Evolutionary conservation across 768 basidiomycete genomes (phyloP).

Genomic region (Baorangia bicolor): DNA sequence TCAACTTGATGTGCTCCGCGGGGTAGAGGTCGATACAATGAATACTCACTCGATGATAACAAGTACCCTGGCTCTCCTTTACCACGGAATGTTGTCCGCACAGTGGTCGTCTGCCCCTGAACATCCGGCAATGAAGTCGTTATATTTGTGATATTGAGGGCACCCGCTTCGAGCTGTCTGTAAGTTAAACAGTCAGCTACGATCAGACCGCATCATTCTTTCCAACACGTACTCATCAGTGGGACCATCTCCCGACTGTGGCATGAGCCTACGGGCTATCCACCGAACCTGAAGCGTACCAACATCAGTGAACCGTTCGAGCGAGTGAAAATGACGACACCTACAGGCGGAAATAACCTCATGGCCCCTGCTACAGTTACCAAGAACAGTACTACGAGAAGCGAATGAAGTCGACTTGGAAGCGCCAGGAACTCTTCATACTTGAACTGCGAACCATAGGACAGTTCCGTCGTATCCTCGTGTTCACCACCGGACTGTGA

Average conservation of each 20-base stretch:
- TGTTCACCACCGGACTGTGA: slow-evolving; percentile 16
- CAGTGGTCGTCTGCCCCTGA: slow-evolving; percentile 38
- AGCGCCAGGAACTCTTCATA: slow-evolving; percentile 71
- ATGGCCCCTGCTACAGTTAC: slow-evolving; percentile 25
- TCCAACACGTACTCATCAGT: slow-evolving; percentile 49
- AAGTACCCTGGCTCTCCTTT: slow-evolving; percentile 78
- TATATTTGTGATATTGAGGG: slow-evolving; percentile 63
- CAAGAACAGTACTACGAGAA: slow-evolving; percentile 39
- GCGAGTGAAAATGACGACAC: slow-evolving; percentile 11
- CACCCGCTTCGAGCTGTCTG: slow-evolving; percentile 62
- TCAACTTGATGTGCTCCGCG: not conserved
- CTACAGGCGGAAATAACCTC: slow-evolving; percentile 37
- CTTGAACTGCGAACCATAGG: slow-evolving; percentile 70
- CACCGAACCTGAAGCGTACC: slow-evolving; percentile 43
- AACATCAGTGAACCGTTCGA: not conserved
- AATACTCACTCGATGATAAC: slow-evolving; percentile 8
- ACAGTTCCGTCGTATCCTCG: slow-evolving; percentile 16
- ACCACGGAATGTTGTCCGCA: slow-evolving; percentile 61
- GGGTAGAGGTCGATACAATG: not conserved
- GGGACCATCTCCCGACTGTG: slow-evolving; percentile 61
- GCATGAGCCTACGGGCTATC: slow-evolving; percentile 49
- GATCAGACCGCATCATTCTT: slow-evolving; percentile 2
- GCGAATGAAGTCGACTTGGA: slow-evolving; percentile 39
- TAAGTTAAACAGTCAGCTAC: not conserved
- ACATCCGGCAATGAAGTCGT: slow-evolving; percentile 56